phyloP scores from a whole-genome alignment of 148 eudicot genomes.

The Amaranthus palmeri region DNA sequence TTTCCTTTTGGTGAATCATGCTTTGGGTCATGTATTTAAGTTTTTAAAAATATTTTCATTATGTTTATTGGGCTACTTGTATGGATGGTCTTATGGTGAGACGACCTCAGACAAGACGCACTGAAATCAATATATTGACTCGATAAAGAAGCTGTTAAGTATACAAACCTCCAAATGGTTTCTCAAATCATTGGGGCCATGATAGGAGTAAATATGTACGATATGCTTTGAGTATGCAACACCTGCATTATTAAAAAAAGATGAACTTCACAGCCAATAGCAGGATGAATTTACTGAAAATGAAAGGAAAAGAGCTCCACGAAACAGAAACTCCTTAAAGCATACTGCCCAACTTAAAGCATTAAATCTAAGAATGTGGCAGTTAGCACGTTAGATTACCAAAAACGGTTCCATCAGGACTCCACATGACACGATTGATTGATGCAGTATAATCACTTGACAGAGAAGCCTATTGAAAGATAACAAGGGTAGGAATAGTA shows the following conservation, averaged over 20 bases:
- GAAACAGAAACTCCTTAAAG: neutral
- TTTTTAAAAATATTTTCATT: no score
- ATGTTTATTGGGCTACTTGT: no score
- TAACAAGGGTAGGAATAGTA: conserved; percentile 1
- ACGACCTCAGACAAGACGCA: neutral
- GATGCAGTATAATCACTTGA: conserved; percentile 59
- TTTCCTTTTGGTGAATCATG: no score
- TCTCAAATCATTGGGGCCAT: conserved; percentile 58
- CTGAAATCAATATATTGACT: neutral
- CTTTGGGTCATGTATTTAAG: no score
- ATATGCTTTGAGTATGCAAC: conserved; percentile 92
- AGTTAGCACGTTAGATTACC: conserved; percentile 36
- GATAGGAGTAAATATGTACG: conserved; percentile 72
- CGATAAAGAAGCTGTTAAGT: neutral
- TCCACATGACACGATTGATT: conserved; percentile 74
- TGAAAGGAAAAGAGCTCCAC: neutral
- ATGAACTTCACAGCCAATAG: neutral
- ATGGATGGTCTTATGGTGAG: no score
- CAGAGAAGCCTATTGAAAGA: conserved; percentile 44
- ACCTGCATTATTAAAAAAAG: conserved; percentile 38
- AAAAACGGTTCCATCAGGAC: conserved; percentile 67
- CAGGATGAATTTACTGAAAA: neutral
- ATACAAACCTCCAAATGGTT: conserved; percentile 81
- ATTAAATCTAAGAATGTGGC: conserved; percentile 1
- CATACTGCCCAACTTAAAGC: neutral